These are phyloP conservation scores for Colletotrichum kahawae DNA, from an alignment of 2,329 filamentous ascomycete species.

Conservation along the genomic window DNA sequence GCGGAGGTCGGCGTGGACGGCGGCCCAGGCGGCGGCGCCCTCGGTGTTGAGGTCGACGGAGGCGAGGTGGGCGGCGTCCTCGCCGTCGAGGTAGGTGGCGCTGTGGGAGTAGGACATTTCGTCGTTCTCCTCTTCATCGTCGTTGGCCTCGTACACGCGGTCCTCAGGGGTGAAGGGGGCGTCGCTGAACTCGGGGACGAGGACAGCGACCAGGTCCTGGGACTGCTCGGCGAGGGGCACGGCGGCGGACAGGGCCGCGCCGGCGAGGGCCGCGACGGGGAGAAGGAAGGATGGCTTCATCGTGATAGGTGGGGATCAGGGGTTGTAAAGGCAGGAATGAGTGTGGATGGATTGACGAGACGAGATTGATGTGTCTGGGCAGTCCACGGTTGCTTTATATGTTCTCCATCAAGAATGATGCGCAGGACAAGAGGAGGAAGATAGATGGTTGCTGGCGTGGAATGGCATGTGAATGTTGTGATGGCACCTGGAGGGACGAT, in stretches of 20 bases:
- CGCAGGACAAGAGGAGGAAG: not conserved
- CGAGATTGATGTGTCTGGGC: not conserved
- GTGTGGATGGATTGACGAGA: not conserved
- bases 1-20: not conserved
- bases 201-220: not conserved
- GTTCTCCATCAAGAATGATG: not conserved
- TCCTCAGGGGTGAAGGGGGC: not conserved
- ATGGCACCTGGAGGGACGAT: not conserved
- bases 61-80: not conserved
- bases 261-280: not conserved
- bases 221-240: not conserved
- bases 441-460: not conserved
- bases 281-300: constrained; percentile 7
- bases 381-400: not conserved
- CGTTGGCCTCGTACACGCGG: not conserved
- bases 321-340: not conserved
- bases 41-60: not conserved
- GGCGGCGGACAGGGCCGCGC: not conserved
- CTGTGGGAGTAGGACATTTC: not conserved
- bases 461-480: not conserved
- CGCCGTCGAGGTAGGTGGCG: not conserved
- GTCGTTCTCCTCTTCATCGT: not conserved
- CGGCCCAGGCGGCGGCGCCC: not conserved
- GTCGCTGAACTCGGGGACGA: not conserved
- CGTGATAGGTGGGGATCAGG: not conserved